Base-by-base conservation (phyloP, 2,329 filamentous ascomycete species). In the Neopestalotiopsis sp. region DNA sequence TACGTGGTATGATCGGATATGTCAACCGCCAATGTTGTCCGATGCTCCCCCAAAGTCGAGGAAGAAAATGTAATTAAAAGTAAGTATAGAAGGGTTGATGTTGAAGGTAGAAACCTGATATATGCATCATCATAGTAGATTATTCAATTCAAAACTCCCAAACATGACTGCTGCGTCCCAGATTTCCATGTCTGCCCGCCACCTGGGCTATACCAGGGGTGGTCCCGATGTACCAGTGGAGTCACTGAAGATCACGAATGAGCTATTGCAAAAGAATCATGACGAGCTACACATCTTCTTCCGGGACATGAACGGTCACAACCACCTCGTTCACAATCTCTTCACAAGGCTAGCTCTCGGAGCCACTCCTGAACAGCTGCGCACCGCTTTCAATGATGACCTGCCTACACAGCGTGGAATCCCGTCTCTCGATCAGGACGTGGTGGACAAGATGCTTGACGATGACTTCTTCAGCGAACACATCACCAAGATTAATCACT, bases 251-350 rank as follows among this genome's bases (percentile, higher is more conserved):
- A 28, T 28, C 5, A 67, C 65, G 56, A 75, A 73, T 65, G 10
- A 61, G 5, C 72, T 79, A 1, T 72, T 79, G 2, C 69, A 76
- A 28, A 71, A 76, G 67, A 79, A 79, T 67, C 77, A 79, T 67
- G 74, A 78, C 4, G 58, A 66, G 30, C 74, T 67, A 28, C 76
- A 79, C 72, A 77, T 79, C 20, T 79, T 72, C 68, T 79, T 69
- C 24, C 75, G 75, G 7, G 74, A 76, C n/a, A 24, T 70, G 1
- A 72, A 68, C 5, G 71, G 71, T 20, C 73, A 74, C 59, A 76
- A 80, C 68, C 79, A 81, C 68, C 77, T 77, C 7, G 59, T 70
- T 4, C 79, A 81, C 67, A 69, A 61, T 17, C 20, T 81, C 5
- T 73, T 80, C 9, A 78, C 74, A 3, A 57, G 61, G 3, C 68